Evolutionary conservation across 2,329 filamentous ascomycete species (phyloP), one percentile per base, ranked within the genome.

Genomic region (Keithomyces neogunnii): DNA sequence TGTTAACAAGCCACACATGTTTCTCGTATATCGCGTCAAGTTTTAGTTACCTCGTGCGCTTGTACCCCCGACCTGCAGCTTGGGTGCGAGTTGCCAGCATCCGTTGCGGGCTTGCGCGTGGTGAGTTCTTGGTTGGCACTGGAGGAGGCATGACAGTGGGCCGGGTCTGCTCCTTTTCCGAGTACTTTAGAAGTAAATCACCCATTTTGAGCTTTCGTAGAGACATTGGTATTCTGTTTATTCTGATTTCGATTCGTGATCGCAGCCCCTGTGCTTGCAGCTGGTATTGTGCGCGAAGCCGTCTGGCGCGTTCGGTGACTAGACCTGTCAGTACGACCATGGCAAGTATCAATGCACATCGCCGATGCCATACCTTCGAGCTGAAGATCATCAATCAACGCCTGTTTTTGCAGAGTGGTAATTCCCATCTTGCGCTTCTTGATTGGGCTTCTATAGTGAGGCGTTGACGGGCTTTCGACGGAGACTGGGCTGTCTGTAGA

Each of bases 231-330:
- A 97, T 93, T 50, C 93, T 85, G 65, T 96, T 96, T 66, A 97
- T 80, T 69, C 93, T 88, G 71, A 95, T 87, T 68, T 96, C 91
- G 49, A 99, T 85, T 55, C 92, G 85, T 54, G 89, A 85, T 55
- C 87, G 82, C 39, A 97, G 78, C 56, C 88, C 88, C 66, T 92
- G 87, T 28, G 90, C 88, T 68, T 96, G 91, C 8, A 95, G 78
- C 53, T 86, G 85, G 72, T 95, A 96, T 66, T 95, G 90, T 5
- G 91, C 86, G 61, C 91, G 83, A 55, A 97, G 76, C 67, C 92
- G 90, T 60, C 92, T 82, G 55, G 89, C 88, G 65, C 91, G 83
- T 70, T 95, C 88, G 19, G 88, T 90, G 58, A 96, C 90, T 96
- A 59, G 35, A 50, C 47, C 26, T 9, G 49, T 53, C 36, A 54